Conservation (phyloP, 495 filamentous ascomycete species). For the Xylaria scruposa region DNA sequence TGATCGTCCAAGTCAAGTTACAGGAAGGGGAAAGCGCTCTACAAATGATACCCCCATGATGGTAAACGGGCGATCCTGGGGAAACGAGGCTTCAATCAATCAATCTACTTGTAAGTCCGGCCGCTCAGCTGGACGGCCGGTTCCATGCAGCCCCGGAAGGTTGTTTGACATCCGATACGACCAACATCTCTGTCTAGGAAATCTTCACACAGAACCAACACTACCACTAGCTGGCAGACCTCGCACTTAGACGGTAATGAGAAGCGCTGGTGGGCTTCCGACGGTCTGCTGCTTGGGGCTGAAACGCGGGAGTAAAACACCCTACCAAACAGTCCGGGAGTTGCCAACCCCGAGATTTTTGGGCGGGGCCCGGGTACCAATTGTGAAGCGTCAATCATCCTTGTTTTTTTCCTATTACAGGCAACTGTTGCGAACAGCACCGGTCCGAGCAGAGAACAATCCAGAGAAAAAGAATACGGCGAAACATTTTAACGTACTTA, state of each 20-base stretch:
- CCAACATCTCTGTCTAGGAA: background rate
- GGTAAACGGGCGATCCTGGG: conserved; percentile 21
- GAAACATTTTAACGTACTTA: background rate
- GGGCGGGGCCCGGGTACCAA: conserved; percentile 7
- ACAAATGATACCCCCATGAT: background rate
- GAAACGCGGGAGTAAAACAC: conserved; percentile 22
- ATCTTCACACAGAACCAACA: background rate
- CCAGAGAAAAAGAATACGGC: background rate
- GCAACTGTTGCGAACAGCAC: background rate
- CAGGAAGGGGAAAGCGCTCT: background rate
- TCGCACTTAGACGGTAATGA: background rate
- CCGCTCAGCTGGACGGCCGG: conserved; percentile 19
- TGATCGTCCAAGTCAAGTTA: background rate
- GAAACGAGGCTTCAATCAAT: conserved; percentile 15
- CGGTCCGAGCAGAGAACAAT: background rate
- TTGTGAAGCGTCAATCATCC: conserved; percentile 5
- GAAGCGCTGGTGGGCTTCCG: background rate
- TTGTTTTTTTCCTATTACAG: background rate
- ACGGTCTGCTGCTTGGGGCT: background rate
- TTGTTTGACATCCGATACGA: conserved; percentile 12
- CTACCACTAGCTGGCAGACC: background rate
- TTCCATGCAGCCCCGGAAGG: conserved; percentile 1
- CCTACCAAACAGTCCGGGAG: conserved; percentile 22
- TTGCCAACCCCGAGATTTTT: conserved; percentile 15
- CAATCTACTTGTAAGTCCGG: background rate